These are phyloP conservation scores for Stevia rebaudiana DNA, from an alignment of 140 eudicot species.

Conservation along the genomic window DNA sequence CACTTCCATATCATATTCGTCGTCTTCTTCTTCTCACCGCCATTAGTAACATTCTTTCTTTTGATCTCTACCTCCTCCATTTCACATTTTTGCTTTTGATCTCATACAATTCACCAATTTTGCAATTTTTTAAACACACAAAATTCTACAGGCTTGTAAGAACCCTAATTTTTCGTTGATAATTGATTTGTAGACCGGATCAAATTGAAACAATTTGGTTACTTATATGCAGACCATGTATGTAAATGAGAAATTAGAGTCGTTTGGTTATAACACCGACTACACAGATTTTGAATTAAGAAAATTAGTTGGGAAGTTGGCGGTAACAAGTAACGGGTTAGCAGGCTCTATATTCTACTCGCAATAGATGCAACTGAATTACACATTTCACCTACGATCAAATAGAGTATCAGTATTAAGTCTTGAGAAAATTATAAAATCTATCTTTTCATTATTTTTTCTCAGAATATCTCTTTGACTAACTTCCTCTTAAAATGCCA, in stretches of 20 bases:
- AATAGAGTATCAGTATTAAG: too few species aligned
- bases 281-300: slow-evolving; percentile 23
- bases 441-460: too few species aligned
- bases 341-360: too few species aligned
- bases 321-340: too few species aligned
- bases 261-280: slow-evolving; percentile 17
- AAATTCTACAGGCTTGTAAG: neutral
- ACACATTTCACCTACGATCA: too few species aligned
- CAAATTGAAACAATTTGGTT: neutral
- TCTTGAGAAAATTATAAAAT: too few species aligned
- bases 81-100: too few species aligned
- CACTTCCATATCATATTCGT: slow-evolving; percentile 30
- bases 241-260: neutral
- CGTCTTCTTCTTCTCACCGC: slow-evolving; percentile 19
- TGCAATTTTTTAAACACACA: neutral
- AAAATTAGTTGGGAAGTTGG: slow-evolving; percentile 29
- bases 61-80: slow-evolving; percentile 58
- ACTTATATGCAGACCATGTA: too few species aligned
- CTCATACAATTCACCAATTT: slow-evolving; percentile 5
- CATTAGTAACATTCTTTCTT: slow-evolving; percentile 20
- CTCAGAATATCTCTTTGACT: too few species aligned
- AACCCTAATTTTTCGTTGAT: slow-evolving; percentile 24
- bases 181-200: neutral
- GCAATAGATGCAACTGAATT: too few species aligned
- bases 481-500: too few species aligned